phyloP scores from a whole-genome alignment of 2,329 filamentous ascomycete species.

The Dactylellina cionopaga region DNA sequence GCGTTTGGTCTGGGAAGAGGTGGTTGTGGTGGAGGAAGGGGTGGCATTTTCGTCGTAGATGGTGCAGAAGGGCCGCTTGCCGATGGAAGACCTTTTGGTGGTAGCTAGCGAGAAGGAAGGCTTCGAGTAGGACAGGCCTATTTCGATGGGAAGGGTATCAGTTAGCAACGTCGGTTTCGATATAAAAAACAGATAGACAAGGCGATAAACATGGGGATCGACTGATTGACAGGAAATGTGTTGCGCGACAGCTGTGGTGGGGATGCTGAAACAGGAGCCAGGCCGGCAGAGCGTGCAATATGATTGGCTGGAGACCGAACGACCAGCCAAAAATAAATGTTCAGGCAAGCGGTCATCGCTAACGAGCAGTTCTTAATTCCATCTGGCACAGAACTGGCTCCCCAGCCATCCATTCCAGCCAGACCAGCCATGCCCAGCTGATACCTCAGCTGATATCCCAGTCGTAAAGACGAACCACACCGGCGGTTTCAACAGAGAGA shows the following conservation, averaged over 20 bases:
- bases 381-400: constrained; percentile 17
- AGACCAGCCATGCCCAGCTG: constrained; percentile 12
- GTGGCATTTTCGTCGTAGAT: constrained; percentile 45
- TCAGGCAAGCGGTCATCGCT: constrained; percentile 21
- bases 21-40: constrained; percentile 10
- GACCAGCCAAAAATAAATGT: constrained; percentile 47
- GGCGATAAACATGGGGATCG: neutral
- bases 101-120: constrained; percentile 15
- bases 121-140: constrained; percentile 18
- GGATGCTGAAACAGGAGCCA: constrained; percentile 34
- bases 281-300: neutral
- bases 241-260: constrained; percentile 21
- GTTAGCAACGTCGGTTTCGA: constrained; percentile 31
- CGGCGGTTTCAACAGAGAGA: constrained; percentile 18
- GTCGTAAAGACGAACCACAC: neutral
- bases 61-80: constrained; percentile 44
- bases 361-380: constrained; percentile 5
- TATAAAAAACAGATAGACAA: neutral
- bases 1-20: constrained; percentile 30
- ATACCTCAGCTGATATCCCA: constrained; percentile 10
- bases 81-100: neutral
- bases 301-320: constrained; percentile 28
- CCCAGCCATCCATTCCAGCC: too few relatives aligned
- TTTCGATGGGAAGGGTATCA: neutral
- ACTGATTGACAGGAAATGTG: constrained; percentile 30